Evolutionary conservation across 176 grass and related monocot genomes (phyloP).

Genomic region (Hordeum vulgare): MorexV3_pseudomolecules_assembly NC_058518.1:10097969-10098468

Average conservation of each 20-base stretch:
- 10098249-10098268: neutral
- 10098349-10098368: neutral
- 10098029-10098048: neutral
- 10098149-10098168: slow-evolving; percentile 12
- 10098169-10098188: neutral
- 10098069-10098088: slow-evolving; percentile 18
- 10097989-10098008: slow-evolving; percentile 33
- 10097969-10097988: slow-evolving; percentile 29
- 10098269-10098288: neutral
- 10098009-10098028: slow-evolving; percentile 9
- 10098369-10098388: neutral
- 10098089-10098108: neutral
- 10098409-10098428: neutral
- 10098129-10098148: slow-evolving; percentile 14
- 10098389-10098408: neutral
- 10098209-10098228: neutral
- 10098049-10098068: neutral
- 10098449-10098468: neutral
- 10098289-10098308: neutral
- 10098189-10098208: slow-evolving; percentile 29
- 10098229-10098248: neutral
- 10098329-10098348: neutral
- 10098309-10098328: neutral
- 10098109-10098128: neutral
- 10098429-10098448: neutral